phyloP scores from a whole-genome alignment of 495 filamentous ascomycete species.

The Aspergillus saccharolyticus region DNA sequence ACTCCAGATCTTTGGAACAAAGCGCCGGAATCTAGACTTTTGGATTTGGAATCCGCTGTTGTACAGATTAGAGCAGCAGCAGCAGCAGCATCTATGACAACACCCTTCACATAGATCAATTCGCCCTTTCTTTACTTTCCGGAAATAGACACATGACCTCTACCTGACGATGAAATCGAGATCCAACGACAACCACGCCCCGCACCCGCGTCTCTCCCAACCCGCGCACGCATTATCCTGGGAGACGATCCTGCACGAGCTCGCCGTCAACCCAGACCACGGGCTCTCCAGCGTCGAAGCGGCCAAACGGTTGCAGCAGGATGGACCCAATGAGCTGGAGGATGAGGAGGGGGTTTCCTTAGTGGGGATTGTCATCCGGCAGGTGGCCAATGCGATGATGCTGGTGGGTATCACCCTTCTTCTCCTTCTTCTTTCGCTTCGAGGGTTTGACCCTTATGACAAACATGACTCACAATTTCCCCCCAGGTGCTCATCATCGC shows the following conservation, averaged over 20 bases:
- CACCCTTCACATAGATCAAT: neutral
- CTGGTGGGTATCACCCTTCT: constrained; percentile 34
- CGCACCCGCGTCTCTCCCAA: constrained; percentile 39
- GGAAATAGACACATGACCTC: neutral
- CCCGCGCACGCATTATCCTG: constrained; percentile 61
- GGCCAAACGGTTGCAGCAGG: constrained; percentile 47
- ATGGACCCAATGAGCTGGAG: constrained; percentile 59
- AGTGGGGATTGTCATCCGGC: constrained; percentile 53
- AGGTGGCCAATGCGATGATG: constrained; percentile 66
- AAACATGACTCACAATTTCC: neutral
- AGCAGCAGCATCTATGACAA: no score
- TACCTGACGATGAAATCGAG: constrained; percentile 7
- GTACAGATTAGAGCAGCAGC: no score
- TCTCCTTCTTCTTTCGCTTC: neutral
- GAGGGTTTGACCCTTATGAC: no score
- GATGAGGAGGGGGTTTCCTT: constrained; percentile 53
- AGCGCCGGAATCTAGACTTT: no score
- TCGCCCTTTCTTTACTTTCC: neutral
- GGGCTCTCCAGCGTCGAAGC: constrained; percentile 56
- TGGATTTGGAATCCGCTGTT: no score
- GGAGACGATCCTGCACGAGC: constrained; percentile 51
- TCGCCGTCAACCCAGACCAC: constrained; percentile 54
- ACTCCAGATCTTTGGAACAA: neutral
- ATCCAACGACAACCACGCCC: neutral
- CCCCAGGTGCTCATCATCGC: constrained; percentile 61